phyloP scores from a whole-genome alignment of 176 grass and related monocot genomes.

The Melocanna baccifera region DNA sequence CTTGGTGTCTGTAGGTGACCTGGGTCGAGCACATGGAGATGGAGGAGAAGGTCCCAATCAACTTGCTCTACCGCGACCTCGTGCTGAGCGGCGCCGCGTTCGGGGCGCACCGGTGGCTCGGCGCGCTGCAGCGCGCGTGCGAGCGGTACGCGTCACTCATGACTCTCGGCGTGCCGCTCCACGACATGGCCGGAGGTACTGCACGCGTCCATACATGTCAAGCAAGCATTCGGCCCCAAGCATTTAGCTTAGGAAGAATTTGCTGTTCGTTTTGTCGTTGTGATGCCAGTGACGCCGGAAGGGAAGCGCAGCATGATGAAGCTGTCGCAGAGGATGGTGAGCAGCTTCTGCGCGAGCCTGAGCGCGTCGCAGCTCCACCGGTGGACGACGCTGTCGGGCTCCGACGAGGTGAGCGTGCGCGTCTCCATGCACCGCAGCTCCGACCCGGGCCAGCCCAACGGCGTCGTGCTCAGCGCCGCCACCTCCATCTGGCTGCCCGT shows the following conservation, averaged over 20 bases:
- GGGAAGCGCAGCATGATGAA: slow-evolving; percentile 90
- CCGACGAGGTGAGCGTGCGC: slow-evolving; percentile 60
- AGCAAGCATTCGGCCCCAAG: not conserved
- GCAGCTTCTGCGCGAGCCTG: slow-evolving; percentile 75
- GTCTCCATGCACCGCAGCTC: slow-evolving; percentile 52
- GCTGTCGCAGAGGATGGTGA: slow-evolving; percentile 94
- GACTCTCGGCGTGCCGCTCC: slow-evolving; percentile 35
- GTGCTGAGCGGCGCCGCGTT: slow-evolving; percentile 79
- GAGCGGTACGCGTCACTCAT: slow-evolving; percentile 66
- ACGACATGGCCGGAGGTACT: slow-evolving; percentile 58
- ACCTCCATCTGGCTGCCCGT: slow-evolving; percentile 87
- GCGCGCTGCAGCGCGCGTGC: slow-evolving; percentile 71
- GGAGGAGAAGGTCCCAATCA: slow-evolving; percentile 54
- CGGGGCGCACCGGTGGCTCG: slow-evolving; percentile 75
- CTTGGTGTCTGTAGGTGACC: slow-evolving; percentile 52
- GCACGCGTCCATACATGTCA: not conserved
- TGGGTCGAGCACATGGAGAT: slow-evolving; percentile 93
- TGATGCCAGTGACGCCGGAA: slow-evolving; percentile 58
- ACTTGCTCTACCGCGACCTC: slow-evolving; percentile 61
- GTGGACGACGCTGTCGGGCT: slow-evolving; percentile 63
- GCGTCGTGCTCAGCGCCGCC: slow-evolving; percentile 77
- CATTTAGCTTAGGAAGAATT: not conserved
- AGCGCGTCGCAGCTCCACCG: slow-evolving; percentile 63
- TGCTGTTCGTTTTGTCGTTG: not conserved
- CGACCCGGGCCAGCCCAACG: slow-evolving; percentile 67